A percentile compares a stretch with the other conserved stretches of the same genome.
Evolutionary conservation across 1,139 yeast genomes (phyloP).

Genomic region (Kodamaea arcana): DNA sequence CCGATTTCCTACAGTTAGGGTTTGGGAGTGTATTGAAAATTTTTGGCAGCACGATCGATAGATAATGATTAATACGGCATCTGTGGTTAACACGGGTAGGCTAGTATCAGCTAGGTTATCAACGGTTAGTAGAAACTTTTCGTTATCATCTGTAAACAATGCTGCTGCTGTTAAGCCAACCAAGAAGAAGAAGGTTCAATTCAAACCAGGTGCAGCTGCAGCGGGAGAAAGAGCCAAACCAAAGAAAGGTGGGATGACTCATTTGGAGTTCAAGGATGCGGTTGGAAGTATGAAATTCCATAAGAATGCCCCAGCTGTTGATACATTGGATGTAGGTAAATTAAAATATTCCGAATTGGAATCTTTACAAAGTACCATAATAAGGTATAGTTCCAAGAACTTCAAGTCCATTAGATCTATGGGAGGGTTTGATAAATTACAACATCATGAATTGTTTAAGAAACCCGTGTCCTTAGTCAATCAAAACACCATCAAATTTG

Average conservation of each 20-base stretch:
- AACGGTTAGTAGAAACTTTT: too few species aligned
- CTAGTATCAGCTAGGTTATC: not conserved
- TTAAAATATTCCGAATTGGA: slow-evolving; percentile 13
- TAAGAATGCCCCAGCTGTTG: slow-evolving; percentile 20
- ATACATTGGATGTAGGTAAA: slow-evolving; percentile 14
- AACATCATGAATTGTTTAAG: slow-evolving; percentile 58
- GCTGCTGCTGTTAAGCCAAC: slow-evolving; percentile 10
- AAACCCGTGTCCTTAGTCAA: slow-evolving; percentile 54
- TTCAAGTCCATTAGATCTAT: slow-evolving; percentile 29
- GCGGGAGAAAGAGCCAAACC: slow-evolving; percentile 16
- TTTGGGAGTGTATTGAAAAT: too few species aligned
- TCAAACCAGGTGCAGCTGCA: slow-evolving; percentile 8
- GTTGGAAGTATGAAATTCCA: slow-evolving; percentile 35
- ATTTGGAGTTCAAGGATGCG: slow-evolving; percentile 37
- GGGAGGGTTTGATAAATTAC: slow-evolving; percentile 61
- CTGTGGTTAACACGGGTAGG: not conserved
- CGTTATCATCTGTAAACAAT: slow-evolving; percentile 1
- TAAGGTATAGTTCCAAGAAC: slow-evolving; percentile 20
- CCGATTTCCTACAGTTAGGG: too few species aligned
- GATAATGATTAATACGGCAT: too few species aligned
- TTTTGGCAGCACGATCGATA: too few species aligned
- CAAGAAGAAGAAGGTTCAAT: slow-evolving; percentile 12
- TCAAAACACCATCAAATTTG: slow-evolving; percentile 26
- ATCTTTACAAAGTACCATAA: slow-evolving; percentile 17
- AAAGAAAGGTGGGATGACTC: slow-evolving; percentile 45